Percentiles rank a stretch among this genome's conserved stretches.
Conservation (phyloP, 2,329 filamentous ascomycete genomes). For the Cercospora sp. region DNA sequence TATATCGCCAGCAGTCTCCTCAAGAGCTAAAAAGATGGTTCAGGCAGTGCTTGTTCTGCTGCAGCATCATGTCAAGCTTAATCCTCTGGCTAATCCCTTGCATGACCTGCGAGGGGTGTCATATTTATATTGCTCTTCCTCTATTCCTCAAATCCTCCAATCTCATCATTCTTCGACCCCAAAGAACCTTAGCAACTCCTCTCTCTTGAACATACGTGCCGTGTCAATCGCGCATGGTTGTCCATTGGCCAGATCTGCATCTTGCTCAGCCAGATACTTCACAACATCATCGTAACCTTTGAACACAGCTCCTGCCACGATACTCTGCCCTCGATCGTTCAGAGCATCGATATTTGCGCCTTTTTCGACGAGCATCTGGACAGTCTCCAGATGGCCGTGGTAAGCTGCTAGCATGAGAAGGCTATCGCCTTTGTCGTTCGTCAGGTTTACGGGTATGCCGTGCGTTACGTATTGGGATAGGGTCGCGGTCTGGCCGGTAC, state of each 20-base stretch:
- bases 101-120: not conserved
- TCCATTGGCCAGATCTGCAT: constrained; percentile 45
- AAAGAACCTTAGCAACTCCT: constrained; percentile 39
- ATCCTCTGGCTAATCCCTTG: not conserved
- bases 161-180: constrained; percentile 32
- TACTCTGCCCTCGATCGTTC: constrained; percentile 68
- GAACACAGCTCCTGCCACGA: constrained; percentile 70
- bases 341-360: constrained; percentile 67
- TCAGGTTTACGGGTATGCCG: constrained; percentile 68
- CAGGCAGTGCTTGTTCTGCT: not conserved
- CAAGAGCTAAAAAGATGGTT: not conserved
- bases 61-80: not conserved
- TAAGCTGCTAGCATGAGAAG: constrained; percentile 73
- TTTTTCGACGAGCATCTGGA: constrained; percentile 60
- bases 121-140: not conserved
- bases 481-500: constrained; percentile 57
- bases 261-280: constrained; percentile 50
- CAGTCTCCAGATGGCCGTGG: constrained; percentile 63
- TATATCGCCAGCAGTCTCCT: not conserved
- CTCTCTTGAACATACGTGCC: constrained; percentile 50
- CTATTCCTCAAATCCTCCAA: not conserved
- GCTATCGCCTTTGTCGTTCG: constrained; percentile 72
- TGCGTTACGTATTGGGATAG: constrained; percentile 65
- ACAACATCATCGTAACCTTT: constrained; percentile 68
- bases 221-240: constrained; percentile 50